Conservation (phyloP, 139 green algal genomes). For the Limnomonas spitsbergensis region DNA sequence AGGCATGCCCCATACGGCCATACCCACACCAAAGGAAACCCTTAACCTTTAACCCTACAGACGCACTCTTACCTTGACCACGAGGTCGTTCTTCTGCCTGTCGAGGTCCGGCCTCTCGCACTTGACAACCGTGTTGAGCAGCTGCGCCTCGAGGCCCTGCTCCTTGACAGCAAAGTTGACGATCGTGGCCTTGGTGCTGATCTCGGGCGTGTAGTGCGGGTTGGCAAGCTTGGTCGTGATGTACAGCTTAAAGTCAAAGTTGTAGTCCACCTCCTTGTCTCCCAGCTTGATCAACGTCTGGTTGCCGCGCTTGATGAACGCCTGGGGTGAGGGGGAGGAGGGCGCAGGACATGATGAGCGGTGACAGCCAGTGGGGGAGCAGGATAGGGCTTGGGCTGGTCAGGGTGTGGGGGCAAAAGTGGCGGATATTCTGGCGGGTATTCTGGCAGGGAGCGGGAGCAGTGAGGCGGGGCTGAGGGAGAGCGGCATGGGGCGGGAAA, state of each 20-base stretch:
- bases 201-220: slow-evolving; percentile 84
- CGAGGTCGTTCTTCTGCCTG: slow-evolving; percentile 87
- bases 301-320: slow-evolving; percentile 78
- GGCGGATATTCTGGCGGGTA: too few species aligned
- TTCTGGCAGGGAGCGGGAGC: too few species aligned
- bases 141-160: slow-evolving; percentile 79
- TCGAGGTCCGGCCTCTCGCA: slow-evolving; percentile 78
- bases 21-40: too few species aligned
- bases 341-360: too few species aligned
- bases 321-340: neutral
- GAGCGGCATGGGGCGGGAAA: too few species aligned
- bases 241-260: slow-evolving; percentile 81
- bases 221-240: slow-evolving; percentile 86
- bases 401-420: too few species aligned
- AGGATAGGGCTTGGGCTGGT: too few species aligned
- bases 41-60: too few species aligned
- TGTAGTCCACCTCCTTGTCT: slow-evolving; percentile 85
- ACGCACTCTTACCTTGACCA: slow-evolving; percentile 88
- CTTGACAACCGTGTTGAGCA: slow-evolving; percentile 76
- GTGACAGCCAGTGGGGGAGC: too few species aligned
- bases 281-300: slow-evolving; percentile 76
- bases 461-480: too few species aligned
- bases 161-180: slow-evolving; percentile 81
- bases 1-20: too few species aligned
- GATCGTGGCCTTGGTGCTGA: slow-evolving; percentile 75